These are phyloP conservation scores for Trametes hirsuta DNA, from an alignment of 1,284 basidiomycete species.

Conservation along the genomic window DNA sequence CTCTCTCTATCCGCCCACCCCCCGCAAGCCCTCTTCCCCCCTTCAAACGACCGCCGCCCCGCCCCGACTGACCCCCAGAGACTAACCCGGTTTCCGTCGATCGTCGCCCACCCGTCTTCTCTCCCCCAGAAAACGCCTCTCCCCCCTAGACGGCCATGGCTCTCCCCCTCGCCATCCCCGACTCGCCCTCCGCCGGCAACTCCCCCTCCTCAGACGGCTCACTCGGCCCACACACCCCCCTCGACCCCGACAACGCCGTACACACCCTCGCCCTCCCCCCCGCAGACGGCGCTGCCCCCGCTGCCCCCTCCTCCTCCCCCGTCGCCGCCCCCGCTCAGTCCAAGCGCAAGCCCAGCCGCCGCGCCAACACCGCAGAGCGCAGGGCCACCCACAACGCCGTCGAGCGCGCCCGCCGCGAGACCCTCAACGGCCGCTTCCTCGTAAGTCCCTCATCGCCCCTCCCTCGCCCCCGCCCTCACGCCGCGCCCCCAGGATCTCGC, in stretches of 20 bases:
- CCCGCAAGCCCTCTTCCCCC: slow-evolving; percentile 31
- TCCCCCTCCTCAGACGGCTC: slow-evolving; percentile 50
- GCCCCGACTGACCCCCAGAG: slow-evolving; percentile 30
- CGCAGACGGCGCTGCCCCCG: slow-evolving; percentile 33
- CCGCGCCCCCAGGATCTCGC: slow-evolving; percentile 71
- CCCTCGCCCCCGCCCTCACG: slow-evolving; percentile 9
- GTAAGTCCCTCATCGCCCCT: slow-evolving; percentile 40
- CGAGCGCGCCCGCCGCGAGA: slow-evolving; percentile 89
- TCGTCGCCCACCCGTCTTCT: slow-evolving; percentile 49
- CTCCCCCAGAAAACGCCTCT: slow-evolving; percentile 15
- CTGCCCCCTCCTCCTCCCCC: slow-evolving; percentile 29
- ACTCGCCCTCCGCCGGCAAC: slow-evolving; percentile 45
- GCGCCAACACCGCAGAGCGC: slow-evolving; percentile 93
- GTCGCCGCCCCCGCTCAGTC: slow-evolving; percentile 33
- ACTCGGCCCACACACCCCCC: slow-evolving; percentile 52
- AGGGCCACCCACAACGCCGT: slow-evolving; percentile 94
- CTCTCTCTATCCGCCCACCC: slow-evolving; percentile 55
- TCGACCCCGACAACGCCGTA: slow-evolving; percentile 45
- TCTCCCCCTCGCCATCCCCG: slow-evolving; percentile 54
- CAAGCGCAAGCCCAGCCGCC: slow-evolving; percentile 78
- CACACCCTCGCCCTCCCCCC: slow-evolving; percentile 42
- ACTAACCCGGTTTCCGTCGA: slow-evolving; percentile 55
- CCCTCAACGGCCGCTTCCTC: slow-evolving; percentile 87
- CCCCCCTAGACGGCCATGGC: slow-evolving; percentile 55
- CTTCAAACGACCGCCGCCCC: slow-evolving; percentile 32